These are phyloP conservation scores for Leucocoprinus sp. DNA, from an alignment of 768 basidiomycete species.

Conservation along the genomic window DNA sequence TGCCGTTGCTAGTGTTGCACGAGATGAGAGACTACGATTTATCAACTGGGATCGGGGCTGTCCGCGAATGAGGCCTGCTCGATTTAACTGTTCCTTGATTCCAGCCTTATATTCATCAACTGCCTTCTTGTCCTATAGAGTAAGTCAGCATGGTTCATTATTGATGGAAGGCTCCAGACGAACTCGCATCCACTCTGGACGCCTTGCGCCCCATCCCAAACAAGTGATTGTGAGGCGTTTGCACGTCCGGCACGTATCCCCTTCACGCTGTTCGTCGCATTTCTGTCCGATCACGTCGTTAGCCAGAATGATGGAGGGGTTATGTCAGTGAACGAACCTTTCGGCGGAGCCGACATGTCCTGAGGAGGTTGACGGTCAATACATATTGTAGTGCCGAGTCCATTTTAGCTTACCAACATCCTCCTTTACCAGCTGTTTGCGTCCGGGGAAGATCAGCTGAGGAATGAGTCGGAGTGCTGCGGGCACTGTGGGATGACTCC, in stretches of 20 bases:
- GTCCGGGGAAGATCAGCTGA: slow-evolving; percentile 44
- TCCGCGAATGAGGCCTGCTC: slow-evolving; percentile 73
- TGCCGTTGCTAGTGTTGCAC: slow-evolving; percentile 20
- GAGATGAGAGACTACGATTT: slow-evolving; percentile 27
- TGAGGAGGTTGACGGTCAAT: slow-evolving; percentile 22
- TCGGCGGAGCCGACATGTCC: slow-evolving; percentile 79
- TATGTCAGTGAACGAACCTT: slow-evolving; percentile 43
- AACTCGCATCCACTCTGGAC: slow-evolving; percentile 89
- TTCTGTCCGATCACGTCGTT: slow-evolving; percentile 40
- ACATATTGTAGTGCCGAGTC: slow-evolving; percentile 5
- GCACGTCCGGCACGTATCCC: slow-evolving; percentile 76
- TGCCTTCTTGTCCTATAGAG: slow-evolving; percentile 64
- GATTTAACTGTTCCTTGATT: slow-evolving; percentile 74
- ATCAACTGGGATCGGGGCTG: slow-evolving; percentile 55
- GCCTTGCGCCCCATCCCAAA: slow-evolving; percentile 75
- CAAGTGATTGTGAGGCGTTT: slow-evolving; percentile 74
- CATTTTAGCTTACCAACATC: slow-evolving; percentile 58
- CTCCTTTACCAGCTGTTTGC: slow-evolving; percentile 56
- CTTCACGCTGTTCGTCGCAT: slow-evolving; percentile 82
- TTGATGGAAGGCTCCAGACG: slow-evolving; percentile 14
- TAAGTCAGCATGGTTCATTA: slow-evolving; percentile 9
- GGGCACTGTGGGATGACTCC: slow-evolving; percentile 21
- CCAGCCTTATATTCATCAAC: slow-evolving; percentile 78
- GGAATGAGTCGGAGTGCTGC: slow-evolving; percentile 39
- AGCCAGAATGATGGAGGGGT: slow-evolving; percentile 11